These are phyloP conservation scores for Plasmodium sp. DNA, from an alignment of 169 alveolate species.

Conservation along the genomic window DNA sequence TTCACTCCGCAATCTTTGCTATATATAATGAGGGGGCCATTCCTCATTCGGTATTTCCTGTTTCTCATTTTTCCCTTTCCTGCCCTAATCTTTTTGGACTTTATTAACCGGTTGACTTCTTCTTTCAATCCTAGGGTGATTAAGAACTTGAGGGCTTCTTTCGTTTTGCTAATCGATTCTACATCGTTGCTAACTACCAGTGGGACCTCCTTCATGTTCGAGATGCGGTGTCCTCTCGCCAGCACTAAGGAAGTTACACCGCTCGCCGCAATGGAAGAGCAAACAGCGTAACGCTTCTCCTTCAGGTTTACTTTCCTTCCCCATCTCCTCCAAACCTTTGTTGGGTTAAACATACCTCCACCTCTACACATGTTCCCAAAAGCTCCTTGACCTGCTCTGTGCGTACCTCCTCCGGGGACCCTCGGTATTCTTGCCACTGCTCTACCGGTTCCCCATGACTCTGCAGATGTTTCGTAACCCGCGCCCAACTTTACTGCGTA, in stretches of 20 bases:
- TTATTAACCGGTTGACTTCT: slow-evolving; percentile 89
- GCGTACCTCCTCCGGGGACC: slow-evolving; percentile 99
- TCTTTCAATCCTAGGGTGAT: slow-evolving; percentile 91
- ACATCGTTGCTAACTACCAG: slow-evolving; percentile 93
- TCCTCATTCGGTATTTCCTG: slow-evolving; percentile 94
- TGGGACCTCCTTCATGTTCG: slow-evolving; percentile 96
- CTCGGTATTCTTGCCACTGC: slow-evolving; percentile 99
- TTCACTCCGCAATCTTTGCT: slow-evolving; percentile 93
- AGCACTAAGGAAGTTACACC: slow-evolving; percentile 97
- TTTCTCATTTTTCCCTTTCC: slow-evolving; percentile 97
- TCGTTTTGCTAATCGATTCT: slow-evolving; percentile 91
- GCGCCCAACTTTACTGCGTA: slow-evolving; percentile 93
- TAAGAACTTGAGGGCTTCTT: slow-evolving; percentile 91
- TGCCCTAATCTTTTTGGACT: slow-evolving; percentile 90
- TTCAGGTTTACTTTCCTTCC: slow-evolving; percentile 96
- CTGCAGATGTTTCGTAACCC: slow-evolving; percentile 98
- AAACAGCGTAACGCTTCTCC: slow-evolving; percentile 98
- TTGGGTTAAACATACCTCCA: slow-evolving; percentile 99
- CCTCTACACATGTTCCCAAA: slow-evolving; percentile 99
- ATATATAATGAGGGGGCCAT: slow-evolving; percentile 98
- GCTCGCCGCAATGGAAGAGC: slow-evolving; percentile 98
- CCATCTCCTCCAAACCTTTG: slow-evolving; percentile 98
- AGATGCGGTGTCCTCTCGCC: slow-evolving; percentile 99
- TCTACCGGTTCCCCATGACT: slow-evolving; percentile 99
- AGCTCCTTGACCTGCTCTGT: slow-evolving; percentile 99